Evolutionary conservation across 805 yeast species (phyloP).

Genomic region (Candida xiaguanensis): DNA sequence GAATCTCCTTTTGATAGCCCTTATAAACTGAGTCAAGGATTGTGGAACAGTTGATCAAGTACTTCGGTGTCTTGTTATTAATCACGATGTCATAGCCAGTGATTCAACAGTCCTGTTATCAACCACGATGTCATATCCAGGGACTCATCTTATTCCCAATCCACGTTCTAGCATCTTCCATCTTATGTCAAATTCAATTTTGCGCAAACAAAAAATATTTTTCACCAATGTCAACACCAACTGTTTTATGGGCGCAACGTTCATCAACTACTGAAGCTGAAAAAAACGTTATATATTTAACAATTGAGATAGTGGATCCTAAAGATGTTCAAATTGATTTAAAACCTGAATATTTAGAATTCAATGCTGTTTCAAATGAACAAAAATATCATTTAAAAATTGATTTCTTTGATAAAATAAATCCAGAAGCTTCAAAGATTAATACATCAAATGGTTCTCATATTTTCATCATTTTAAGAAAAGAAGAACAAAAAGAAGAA

Average conservation of each 20-base stretch:
- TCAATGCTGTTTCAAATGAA: constrained; percentile 44
- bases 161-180: too few relatives aligned
- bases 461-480: constrained; percentile 61
- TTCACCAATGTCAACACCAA: constrained; percentile 25
- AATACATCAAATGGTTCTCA: constrained; percentile 57
- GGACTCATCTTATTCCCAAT: too few relatives aligned
- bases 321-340: constrained; percentile 58
- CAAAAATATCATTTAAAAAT: constrained; percentile 61
- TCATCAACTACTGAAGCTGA: constrained; percentile 67
- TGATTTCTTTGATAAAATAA: constrained; percentile 75
- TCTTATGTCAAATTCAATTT: too few relatives aligned
- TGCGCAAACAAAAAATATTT: not conserved
- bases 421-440: constrained; percentile 58
- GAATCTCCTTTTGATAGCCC: too few relatives aligned
- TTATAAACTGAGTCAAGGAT: too few relatives aligned
- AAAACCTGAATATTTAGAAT: constrained; percentile 50
- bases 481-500: constrained; percentile 65
- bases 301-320: constrained; percentile 72
- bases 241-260: constrained; percentile 95
- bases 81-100: too few relatives aligned
- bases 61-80: too few relatives aligned
- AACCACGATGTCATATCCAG: too few relatives aligned
- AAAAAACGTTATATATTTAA: constrained; percentile 73
- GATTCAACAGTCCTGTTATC: too few relatives aligned
- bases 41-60: too few relatives aligned